These are phyloP conservation scores for Aspergillus floridensis DNA, from an alignment of 2,329 filamentous ascomycete genomes.

Conservation along the genomic window DNA sequence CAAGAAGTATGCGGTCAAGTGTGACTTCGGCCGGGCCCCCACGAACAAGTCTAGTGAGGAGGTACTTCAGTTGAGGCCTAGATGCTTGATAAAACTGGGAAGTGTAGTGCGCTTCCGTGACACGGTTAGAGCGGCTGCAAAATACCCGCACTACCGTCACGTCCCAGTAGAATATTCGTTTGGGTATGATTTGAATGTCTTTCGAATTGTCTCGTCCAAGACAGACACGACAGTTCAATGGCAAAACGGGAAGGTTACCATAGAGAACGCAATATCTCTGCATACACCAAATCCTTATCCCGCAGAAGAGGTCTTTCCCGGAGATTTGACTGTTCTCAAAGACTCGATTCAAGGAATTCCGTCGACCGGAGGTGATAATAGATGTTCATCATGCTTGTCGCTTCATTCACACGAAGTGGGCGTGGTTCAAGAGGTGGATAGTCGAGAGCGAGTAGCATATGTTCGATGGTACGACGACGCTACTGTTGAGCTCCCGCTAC, in stretches of 20 bases:
- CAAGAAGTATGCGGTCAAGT: conserved; percentile 20
- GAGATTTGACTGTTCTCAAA: conserved; percentile 53
- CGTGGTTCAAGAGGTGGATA: conserved; percentile 56
- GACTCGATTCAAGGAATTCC: conserved; percentile 32
- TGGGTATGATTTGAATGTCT: conserved; percentile 60
- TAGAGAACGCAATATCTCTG: conserved; percentile 46
- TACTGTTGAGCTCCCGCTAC: conserved; percentile 35
- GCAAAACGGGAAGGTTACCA: conserved; percentile 56
- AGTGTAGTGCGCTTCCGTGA: conserved; percentile 57
- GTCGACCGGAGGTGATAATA: background rate
- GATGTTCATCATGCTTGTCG: background rate
- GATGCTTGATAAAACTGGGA: conserved; percentile 40
- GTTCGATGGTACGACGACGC: conserved; percentile 54
- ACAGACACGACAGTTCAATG: conserved; percentile 56
- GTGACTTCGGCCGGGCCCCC: conserved; percentile 24
- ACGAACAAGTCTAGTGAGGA: background rate
- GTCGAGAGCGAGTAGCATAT: conserved; percentile 55
- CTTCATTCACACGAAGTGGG: conserved; percentile 41
- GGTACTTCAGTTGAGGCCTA: conserved; percentile 19
- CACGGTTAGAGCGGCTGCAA: conserved; percentile 48
- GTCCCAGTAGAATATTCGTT: conserved; percentile 49
- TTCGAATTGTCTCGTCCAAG: conserved; percentile 49
- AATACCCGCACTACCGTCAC: conserved; percentile 50
- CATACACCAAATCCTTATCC: conserved; percentile 19
- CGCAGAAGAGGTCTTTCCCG: conserved; percentile 58